phyloP scores from a whole-genome alignment of 148 eudicot species.

The Hydrangea macrophylla region DNA sequence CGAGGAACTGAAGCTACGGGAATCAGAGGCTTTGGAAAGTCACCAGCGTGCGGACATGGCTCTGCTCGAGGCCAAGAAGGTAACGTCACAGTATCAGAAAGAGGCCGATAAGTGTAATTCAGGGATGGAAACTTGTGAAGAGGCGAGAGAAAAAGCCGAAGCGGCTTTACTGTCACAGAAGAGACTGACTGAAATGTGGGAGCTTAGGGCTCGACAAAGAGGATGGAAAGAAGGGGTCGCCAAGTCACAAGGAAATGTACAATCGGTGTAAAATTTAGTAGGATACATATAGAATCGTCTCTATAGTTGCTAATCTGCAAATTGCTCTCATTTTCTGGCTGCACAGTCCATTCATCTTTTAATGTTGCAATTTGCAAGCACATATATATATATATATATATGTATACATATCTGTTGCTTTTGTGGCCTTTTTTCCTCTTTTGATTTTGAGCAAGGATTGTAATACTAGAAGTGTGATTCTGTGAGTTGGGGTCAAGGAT shows the following conservation, averaged over 20 bases:
- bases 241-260: slow-evolving; percentile 24
- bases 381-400: too few relatives aligned
- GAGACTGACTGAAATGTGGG: slow-evolving; percentile 56
- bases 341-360: too few relatives aligned
- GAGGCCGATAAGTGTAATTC: slow-evolving; percentile 88
- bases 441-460: too few relatives aligned
- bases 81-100: slow-evolving; percentile 78
- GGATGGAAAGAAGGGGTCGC: slow-evolving; percentile 64
- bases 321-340: too few relatives aligned
- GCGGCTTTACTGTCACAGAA: slow-evolving; percentile 51
- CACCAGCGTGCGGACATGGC: slow-evolving; percentile 65
- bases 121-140: slow-evolving; percentile 90
- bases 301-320: too few relatives aligned
- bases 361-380: too few relatives aligned
- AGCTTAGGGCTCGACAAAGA: slow-evolving; percentile 62
- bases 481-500: too few relatives aligned
- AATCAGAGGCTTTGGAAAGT: slow-evolving; percentile 60
- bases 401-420: too few relatives aligned
- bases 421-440: too few relatives aligned
- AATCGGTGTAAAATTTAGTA: slow-evolving; percentile 5
- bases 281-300: neutral
- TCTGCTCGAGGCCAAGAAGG: slow-evolving; percentile 71
- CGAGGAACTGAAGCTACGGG: slow-evolving; percentile 63
- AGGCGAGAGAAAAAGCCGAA: slow-evolving; percentile 78
- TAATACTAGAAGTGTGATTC: too few relatives aligned